A percentile compares a stretch with the other conserved stretches of the same genome.
phyloP scores from a whole-genome alignment of 805 yeast genomes.

The Kodamaea hsintzibuensis region DNA sequence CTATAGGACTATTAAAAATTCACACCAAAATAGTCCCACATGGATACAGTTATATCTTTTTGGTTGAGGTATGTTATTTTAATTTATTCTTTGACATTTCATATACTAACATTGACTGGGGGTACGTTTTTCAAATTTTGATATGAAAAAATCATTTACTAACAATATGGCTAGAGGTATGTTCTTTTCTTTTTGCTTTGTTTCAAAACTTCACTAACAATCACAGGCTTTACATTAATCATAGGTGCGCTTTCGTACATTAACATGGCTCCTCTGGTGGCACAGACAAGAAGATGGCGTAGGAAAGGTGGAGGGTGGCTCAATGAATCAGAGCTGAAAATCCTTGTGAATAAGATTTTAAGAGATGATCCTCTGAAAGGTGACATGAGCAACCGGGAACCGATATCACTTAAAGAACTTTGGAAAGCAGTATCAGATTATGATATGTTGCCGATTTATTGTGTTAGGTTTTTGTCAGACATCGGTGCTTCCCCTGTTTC shows the following conservation, averaged over 20 bases:
- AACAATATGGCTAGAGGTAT: neutral
- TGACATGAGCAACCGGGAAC: slow-evolving; percentile 33
- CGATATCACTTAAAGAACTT: slow-evolving; percentile 20
- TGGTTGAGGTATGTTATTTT: slow-evolving; percentile 22
- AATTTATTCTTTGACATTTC: neutral
- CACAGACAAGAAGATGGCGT: slow-evolving; percentile 19
- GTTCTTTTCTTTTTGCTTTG: neutral
- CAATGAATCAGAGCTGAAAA: slow-evolving; percentile 27
- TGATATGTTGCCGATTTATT: slow-evolving; percentile 30
- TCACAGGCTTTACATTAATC: slow-evolving; percentile 12
- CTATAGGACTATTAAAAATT: slow-evolving; percentile 53
- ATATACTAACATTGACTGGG: neutral
- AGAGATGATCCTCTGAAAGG: slow-evolving; percentile 34
- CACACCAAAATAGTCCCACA: slow-evolving; percentile 14
- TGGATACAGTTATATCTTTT: slow-evolving; percentile 28
- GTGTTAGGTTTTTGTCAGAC: slow-evolving; percentile 22
- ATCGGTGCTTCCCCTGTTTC: slow-evolving; percentile 19
- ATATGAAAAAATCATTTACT: neutral
- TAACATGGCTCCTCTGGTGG: slow-evolving; percentile 51
- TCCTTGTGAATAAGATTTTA: slow-evolving; percentile 29
- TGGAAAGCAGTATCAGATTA: slow-evolving; percentile 22
- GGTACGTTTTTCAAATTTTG: neutral
- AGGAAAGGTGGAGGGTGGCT: slow-evolving; percentile 17
- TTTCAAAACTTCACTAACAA: neutral
- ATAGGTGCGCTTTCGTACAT: slow-evolving; percentile 23